Evolutionary conservation across 139 green algal genomes (phyloP), one percentile per base, ranked within the genome.

Genomic region (Tetraselmis chui): DNA sequence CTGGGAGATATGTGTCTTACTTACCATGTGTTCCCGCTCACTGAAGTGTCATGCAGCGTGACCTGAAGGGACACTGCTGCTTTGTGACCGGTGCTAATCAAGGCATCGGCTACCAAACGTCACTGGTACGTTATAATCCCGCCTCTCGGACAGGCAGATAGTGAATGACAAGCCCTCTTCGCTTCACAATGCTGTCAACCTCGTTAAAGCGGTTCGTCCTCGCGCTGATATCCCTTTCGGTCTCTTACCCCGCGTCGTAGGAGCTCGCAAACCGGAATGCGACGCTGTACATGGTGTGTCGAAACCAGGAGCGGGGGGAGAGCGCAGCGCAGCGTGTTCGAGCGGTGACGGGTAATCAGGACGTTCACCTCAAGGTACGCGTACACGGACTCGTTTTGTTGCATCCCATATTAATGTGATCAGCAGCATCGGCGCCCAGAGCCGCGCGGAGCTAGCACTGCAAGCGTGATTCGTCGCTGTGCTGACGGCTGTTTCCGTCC

Each of bases 21-120:
- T 29, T 75, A 30, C 26, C 26, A 32, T 1, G 22, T 59, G 23
- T 31, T 27, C 83, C n/a, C 75, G 2, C 26, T 1, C 27, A 25
- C 75, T 30, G 75, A 80, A 89, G 84, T 32, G 76, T 87, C 31
- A 87, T 89, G 82, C 27, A 86, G 18, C 80, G 82, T 0, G 77
- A 81, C 0, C 83, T 95, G 30, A 59, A 87, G 1, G 91, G 91
- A 0, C 85, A 85, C 28, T 80, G 87, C n/a, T 80, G 28, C 25
- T 82, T 93, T 75, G 90, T 94, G 1, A 94, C 92, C 0, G 92
- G 92, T 0, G 91, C 91, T 2, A 93, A 94, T 74, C 81, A 90
- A 28, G 92, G 92, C 0, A 45, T 95, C 1, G 92, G 91, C 2
- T 86, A 88, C n/a, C 77, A 91, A 23, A 85, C 81, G 0, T 84